Base-by-base conservation (phyloP, 345 rosid genomes). In the Citrus inodora region DNA sequence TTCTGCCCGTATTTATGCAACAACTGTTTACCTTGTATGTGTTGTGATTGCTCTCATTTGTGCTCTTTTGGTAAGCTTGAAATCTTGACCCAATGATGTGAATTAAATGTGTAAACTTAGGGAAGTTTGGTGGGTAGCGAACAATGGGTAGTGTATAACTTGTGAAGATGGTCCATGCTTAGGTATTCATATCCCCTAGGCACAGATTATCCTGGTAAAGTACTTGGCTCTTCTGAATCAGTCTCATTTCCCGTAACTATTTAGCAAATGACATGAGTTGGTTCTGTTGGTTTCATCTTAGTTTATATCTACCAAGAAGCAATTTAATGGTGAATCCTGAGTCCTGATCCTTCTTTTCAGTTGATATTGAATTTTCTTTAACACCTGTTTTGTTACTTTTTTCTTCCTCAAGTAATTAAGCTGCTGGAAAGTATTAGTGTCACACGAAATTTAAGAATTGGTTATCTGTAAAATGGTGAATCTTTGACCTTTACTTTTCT, bases 1-100 rank as follows among this genome's bases (percentile, higher is more conserved):
- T 80, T 81, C 95, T 67, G 85, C 76, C 63, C 95, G 97, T 40
- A 3, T 90, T 67, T 86, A 85, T 85, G 99, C 98, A 71, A 92
- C 97, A 27, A 85, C 92, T 33, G 83, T 91, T 70, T 96, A 92
- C 84, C 70, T 86, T 42, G 98, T 97, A 80, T 91, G 84, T 73
- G 97, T 94, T 6, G 80, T 89, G 71, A 24, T 94, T 35, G 86
- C 98, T 65, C 97, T 96, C 82, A 81, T 96, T 60, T 96, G 88
- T 38, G 99, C 98, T 78, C 94, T 96, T 68, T 86, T 68, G 97
- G 99, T 96, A 87, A 75, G 88, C 81, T 83, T 78, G 3, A 70
- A 61, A 37, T 72, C 73, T 63, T 11, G 56, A 70, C 65, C 38
- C 55, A 51, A 58, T 55, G 1, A 24, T 56, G n/a, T 35, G 55